Evolutionary conservation across 208 protist species (phyloP).

Genomic region (Trypanosoma theileri): DNA sequence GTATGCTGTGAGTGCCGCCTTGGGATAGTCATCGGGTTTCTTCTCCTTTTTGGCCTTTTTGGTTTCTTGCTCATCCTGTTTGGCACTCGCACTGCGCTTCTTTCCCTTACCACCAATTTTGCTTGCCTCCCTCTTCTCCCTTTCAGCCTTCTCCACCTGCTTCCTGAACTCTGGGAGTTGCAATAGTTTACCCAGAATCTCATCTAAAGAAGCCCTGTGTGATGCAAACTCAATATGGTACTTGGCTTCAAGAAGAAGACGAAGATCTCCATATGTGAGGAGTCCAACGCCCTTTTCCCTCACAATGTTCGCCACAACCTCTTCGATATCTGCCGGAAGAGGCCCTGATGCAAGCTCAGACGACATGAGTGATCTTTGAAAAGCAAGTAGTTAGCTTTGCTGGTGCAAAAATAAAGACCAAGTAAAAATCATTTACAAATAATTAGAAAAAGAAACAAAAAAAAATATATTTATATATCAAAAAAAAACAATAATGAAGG

Average conservation of each 20-base stretch:
- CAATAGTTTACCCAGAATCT: constrained; percentile 49
- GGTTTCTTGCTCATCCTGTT: constrained; percentile 31
- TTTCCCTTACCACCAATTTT: constrained; percentile 42
- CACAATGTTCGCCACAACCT: constrained; percentile 62
- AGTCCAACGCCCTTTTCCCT: constrained; percentile 63
- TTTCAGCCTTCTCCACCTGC: constrained; percentile 62
- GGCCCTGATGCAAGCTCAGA: constrained; percentile 40
- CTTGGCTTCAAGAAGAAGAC: constrained; percentile 58
- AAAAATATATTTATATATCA: too few relatives aligned
- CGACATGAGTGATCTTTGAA: background rate
- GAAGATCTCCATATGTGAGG: constrained; percentile 60
- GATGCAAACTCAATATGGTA: constrained; percentile 73
- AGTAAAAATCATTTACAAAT: background rate
- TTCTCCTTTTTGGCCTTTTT: constrained; percentile 54
- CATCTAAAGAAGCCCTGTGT: constrained; percentile 41
- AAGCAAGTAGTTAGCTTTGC: background rate
- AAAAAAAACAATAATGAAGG: too few relatives aligned
- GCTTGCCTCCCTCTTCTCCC: constrained; percentile 37
- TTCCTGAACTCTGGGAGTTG: constrained; percentile 57
- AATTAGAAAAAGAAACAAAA: constrained; percentile 3
- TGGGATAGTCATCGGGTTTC: constrained; percentile 86
- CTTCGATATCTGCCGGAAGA: constrained; percentile 64
- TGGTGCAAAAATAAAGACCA: background rate
- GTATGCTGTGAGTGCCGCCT: constrained; percentile 70
- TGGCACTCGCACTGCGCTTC: constrained; percentile 31